Conservation (phyloP, 306 rosid species). For the Citrullus mucosospermus region DNA sequence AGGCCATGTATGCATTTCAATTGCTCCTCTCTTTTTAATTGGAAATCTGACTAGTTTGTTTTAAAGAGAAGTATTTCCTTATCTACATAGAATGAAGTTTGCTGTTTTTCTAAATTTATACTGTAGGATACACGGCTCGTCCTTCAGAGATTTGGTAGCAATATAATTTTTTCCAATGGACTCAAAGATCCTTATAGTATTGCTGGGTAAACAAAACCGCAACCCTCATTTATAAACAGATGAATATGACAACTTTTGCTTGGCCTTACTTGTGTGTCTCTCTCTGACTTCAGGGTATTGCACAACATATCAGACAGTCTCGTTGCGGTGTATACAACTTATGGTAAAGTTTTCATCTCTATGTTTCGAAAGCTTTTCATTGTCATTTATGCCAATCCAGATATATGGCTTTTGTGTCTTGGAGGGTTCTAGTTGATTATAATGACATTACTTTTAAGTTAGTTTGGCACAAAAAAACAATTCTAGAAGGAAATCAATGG, state of each 20-base stretch:
- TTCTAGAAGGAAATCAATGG: neutral
- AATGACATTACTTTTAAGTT: neutral
- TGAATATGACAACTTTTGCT: neutral
- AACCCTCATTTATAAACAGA: neutral
- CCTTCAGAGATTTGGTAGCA: constrained; percentile 44
- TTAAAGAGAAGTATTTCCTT: neutral
- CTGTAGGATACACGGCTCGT: constrained; percentile 36
- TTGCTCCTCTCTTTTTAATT: neutral
- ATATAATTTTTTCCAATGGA: constrained; percentile 67
- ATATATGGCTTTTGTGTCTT: neutral
- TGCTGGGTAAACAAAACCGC: constrained; percentile 32
- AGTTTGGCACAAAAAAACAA: neutral
- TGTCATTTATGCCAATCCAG: neutral
- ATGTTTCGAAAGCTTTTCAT: neutral
- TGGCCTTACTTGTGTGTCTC: neutral
- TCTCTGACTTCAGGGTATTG: constrained; percentile 28
- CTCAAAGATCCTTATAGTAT: constrained; percentile 48
- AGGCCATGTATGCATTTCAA: constrained; percentile 39
- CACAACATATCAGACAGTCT: constrained; percentile 29
- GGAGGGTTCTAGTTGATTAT: neutral
- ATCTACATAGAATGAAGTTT: neutral
- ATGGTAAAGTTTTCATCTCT: neutral
- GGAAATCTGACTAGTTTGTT: neutral
- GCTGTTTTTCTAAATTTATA: neutral
- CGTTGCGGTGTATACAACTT: constrained; percentile 23